Evolutionary conservation across 345 rosid species (phyloP).

Genomic region (Schrenkiella parvula): DNA sequence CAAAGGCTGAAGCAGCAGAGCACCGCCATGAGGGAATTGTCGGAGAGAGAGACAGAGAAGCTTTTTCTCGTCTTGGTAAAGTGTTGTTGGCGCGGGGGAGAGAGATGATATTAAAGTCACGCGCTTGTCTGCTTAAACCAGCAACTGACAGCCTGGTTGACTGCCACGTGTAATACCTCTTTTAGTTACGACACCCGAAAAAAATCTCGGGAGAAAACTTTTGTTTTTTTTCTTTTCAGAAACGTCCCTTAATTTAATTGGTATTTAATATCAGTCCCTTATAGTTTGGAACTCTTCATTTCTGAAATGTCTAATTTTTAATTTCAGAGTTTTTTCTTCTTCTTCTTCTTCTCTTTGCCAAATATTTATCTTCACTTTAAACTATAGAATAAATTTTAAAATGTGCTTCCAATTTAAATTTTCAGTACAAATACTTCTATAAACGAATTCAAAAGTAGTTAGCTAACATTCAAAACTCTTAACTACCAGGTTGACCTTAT

Average conservation of each 20-base stretch:
- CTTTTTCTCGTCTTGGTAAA: conserved; percentile 9
- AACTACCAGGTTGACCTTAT: conserved; percentile 14
- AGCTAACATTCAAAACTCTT: conserved; percentile 13
- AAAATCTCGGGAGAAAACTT: background rate
- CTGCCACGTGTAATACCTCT: conserved; percentile 22
- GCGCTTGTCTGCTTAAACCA: conserved; percentile 26
- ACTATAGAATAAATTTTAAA: background rate
- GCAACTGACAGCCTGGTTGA: conserved; percentile 26
- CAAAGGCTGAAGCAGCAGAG: conserved; percentile 32
- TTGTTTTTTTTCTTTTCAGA: background rate
- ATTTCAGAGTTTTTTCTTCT: background rate
- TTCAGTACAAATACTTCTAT: background rate
- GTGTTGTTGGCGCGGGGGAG: conserved; percentile 32
- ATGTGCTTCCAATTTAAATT: background rate
- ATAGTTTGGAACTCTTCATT: background rate
- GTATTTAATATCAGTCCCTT: background rate
- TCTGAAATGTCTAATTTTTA: background rate
- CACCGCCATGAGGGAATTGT: conserved; percentile 30
- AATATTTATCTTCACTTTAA: background rate
- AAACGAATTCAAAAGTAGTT: background rate
- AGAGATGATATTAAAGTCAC: conserved; percentile 27
- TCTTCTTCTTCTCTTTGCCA: too few relatives aligned
- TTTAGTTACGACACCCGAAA: conserved; percentile 1
- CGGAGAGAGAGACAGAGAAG: background rate
- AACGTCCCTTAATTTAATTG: conserved; percentile 1